phyloP scores from a whole-genome alignment of 83 land plant species.

The Larix sibirica region DNA sequence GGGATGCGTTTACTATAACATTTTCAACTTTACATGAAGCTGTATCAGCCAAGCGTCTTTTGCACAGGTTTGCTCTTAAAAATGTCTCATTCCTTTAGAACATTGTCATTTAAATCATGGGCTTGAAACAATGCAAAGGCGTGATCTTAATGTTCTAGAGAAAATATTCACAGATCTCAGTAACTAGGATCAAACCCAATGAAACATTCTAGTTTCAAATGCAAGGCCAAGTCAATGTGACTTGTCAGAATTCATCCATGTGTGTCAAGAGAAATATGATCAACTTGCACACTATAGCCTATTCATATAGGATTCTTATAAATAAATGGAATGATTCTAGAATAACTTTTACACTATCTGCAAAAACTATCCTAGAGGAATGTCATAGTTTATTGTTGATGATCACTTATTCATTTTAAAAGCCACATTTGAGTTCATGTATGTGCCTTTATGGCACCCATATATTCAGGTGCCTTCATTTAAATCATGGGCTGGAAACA shows the following conservation, averaged over 20 bases:
- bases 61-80: slow-evolving; percentile 30
- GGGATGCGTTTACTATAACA: slow-evolving; percentile 37
- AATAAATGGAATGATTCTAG: neutral
- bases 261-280: neutral
- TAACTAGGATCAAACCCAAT: neutral
- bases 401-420: no score
- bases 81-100: neutral
- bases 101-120: no score
- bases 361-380: neutral
- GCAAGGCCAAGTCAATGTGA: neutral
- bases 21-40: slow-evolving; percentile 38
- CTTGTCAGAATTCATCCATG: neutral
- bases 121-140: no score
- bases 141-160: no score
- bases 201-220: neutral
- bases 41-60: slow-evolving; percentile 36
- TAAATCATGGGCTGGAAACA: no score
- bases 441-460: no score
- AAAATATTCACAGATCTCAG: neutral
- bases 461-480: no score
- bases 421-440: no score
- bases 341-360: neutral
- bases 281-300: neutral
- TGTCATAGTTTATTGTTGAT: neutral
- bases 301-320: neutral